Conservation (phyloP, 163 green algal species). For the Chlamydomonas reinhardtii region DNA sequence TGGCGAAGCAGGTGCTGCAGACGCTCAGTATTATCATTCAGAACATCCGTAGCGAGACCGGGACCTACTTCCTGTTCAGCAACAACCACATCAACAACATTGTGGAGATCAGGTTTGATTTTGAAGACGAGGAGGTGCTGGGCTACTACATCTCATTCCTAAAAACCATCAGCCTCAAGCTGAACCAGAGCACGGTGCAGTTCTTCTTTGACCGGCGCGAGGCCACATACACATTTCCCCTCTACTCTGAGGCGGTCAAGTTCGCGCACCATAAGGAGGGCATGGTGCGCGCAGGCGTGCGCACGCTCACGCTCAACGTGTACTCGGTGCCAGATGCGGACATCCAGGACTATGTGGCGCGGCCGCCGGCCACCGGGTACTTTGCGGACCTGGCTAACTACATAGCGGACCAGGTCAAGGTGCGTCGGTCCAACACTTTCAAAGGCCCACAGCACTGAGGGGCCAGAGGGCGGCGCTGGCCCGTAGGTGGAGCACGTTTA, state of each 20-base stretch:
- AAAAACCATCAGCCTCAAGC: constrained; percentile 94
- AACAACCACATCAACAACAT: constrained; percentile 99
- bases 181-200: constrained; percentile 91
- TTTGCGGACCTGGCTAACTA: constrained; percentile 78
- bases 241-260: constrained; percentile 94
- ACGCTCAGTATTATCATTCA: constrained; percentile 98
- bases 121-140: constrained; percentile 97
- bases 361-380: constrained; percentile 71
- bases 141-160: constrained; percentile 98
- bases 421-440: constrained; percentile 56
- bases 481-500: no score
- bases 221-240: constrained; percentile 79
- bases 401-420: constrained; percentile 82
- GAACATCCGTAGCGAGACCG: constrained; percentile 93
- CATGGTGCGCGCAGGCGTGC: constrained; percentile 90
- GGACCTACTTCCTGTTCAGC: constrained; percentile 96
- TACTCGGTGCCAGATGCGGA: constrained; percentile 84
- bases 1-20: constrained; percentile 88
- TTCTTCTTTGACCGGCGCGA: constrained; percentile 89
- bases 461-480: no score
- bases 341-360: constrained; percentile 81
- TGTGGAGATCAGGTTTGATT: constrained; percentile 81
- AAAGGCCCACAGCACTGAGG: constrained; percentile 43
- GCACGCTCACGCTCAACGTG: constrained; percentile 96
- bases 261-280: constrained; percentile 94